These are phyloP conservation scores for Entelexis paramagnoliae DNA, from an alignment of 1,139 yeast genomes.

Conservation along the genomic window DNA sequence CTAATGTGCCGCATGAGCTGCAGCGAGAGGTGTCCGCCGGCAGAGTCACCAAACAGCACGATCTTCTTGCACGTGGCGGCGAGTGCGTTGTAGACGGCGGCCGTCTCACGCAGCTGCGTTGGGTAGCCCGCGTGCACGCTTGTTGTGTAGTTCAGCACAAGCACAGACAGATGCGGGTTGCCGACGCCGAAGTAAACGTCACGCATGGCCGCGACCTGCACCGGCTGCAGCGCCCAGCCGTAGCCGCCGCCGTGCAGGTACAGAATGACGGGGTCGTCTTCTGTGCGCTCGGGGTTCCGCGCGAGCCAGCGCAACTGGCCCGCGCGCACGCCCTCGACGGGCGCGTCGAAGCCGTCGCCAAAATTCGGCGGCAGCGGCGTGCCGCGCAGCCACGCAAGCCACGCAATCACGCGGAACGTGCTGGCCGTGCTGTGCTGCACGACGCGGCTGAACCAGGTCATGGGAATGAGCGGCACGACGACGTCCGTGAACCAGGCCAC, in stretches of 20 bases:
- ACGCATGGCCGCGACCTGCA: constrained; percentile 1
- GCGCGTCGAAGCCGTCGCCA: not conserved
- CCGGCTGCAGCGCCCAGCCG: constrained; percentile 1
- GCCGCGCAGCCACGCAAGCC: not conserved
- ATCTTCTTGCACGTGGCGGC: constrained; percentile 12
- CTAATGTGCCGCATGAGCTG: constrained; percentile 5
- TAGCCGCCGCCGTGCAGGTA: constrained; percentile 19
- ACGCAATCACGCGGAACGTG: not conserved
- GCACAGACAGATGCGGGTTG: constrained; percentile 17
- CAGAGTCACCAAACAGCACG: constrained; percentile 23
- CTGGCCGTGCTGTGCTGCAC: not conserved
- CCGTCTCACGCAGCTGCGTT: constrained; percentile 21
- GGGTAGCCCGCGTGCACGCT: constrained; percentile 18
- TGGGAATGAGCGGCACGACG: not conserved
- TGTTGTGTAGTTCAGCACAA: constrained; percentile 21
- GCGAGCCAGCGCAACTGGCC: constrained; percentile 8
- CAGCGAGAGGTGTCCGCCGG: constrained; percentile 23
- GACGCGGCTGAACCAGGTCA: not conserved
- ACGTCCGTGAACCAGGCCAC: not conserved
- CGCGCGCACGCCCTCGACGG: not conserved
- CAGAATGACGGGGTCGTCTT: constrained; percentile 13
- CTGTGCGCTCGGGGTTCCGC: not conserved
- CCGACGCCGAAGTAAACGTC: constrained; percentile 7
- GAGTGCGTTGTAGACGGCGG: constrained; percentile 14
- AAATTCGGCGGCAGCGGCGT: not conserved